Percentiles rank a stretch among this genome's conserved stretches.
Conservation (phyloP, 805 yeast genomes). For the Yamadazyma insecticola region DNA sequence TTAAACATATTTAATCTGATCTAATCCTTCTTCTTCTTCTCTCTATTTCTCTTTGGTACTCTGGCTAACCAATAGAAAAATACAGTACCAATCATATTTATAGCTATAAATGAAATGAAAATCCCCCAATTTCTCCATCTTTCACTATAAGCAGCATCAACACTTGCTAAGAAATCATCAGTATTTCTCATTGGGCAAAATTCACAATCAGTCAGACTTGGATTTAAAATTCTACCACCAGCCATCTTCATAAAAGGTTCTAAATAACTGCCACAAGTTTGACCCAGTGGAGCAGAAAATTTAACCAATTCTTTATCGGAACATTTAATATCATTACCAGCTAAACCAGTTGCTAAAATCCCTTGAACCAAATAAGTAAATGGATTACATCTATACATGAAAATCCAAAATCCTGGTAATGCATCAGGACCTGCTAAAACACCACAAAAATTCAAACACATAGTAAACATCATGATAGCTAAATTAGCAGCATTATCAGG, state of each 20-base stretch:
- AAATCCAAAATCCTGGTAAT: conserved; percentile 49
- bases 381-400: conserved; percentile 70
- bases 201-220: conserved; percentile 48
- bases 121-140: conserved; percentile 69
- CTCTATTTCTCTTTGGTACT: conserved; percentile 61
- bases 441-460: conserved; percentile 36
- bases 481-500: conserved; percentile 29
- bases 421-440: conserved; percentile 23
- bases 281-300: conserved; percentile 18
- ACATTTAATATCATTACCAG: conserved; percentile 35
- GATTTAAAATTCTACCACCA: conserved; percentile 45
- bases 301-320: conserved; percentile 16
- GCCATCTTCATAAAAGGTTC: conserved; percentile 17
- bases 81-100: conserved; percentile 28
- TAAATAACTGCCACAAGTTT: conserved; percentile 29
- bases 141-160: conserved; percentile 41
- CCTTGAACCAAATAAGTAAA: conserved; percentile 65
- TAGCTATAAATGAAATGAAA: conserved; percentile 31
- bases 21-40: conserved; percentile 28
- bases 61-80: conserved; percentile 57
- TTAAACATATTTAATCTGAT: too few species aligned
- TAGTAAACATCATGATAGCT: conserved; percentile 23
- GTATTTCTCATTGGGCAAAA: conserved; percentile 59
- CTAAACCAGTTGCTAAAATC: conserved; percentile 29
- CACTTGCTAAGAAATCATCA: conserved; percentile 50